Base-by-base conservation (phyloP, 208 protist genomes). In the Leptomonas pyrrhocoris region DNA sequence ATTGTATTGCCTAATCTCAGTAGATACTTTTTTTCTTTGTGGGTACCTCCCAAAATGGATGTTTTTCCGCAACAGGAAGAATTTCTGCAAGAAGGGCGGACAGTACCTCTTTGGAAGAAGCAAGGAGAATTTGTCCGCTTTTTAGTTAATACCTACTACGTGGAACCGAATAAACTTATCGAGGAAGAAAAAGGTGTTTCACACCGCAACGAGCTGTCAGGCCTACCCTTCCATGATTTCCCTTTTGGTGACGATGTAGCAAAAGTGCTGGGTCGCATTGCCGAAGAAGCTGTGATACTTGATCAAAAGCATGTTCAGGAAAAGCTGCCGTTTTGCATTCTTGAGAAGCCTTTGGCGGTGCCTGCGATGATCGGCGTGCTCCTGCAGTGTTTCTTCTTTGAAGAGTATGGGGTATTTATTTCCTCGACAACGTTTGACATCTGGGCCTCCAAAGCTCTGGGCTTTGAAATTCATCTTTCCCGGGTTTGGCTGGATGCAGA, bases 221-320 rank as follows among this genome's bases (percentile, higher is more conserved):
- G 23, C 3, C 1, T 59, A 49, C 9, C 34, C 0, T 59, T 23
- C 25, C 27, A 40, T 16, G 21, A 50, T 15, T 51, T 42, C 49
- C 15, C 36, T 48, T 59, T 59, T 12, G 23, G 27, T 18, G 28
- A 57, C 21, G 63, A 67, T 34, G 23, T 72, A 1, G 61, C 51
- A 12, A 9, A 18, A 18, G 28, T 40, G 0, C 48, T 72, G 23
- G 75, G 68, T 9, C 56, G 49, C 12, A 53, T 77, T 54, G 79
- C 64, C 30, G 65, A 80, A 42, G 58, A 69, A 60, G 66, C 72
- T 7, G 42, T 58, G 7, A n/a, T 84, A n/a, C 54, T 84, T n/a
- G 55, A 69, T 18, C 30, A 77, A 19, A 58, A 51, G 5, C 58
- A 74, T 18, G 49, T 80, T 18, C 74, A 80, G 42, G 45, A 43